phyloP scores from a whole-genome alignment of 2,329 filamentous ascomycete genomes.

The Alternaria hordeiaustralica region DNA sequence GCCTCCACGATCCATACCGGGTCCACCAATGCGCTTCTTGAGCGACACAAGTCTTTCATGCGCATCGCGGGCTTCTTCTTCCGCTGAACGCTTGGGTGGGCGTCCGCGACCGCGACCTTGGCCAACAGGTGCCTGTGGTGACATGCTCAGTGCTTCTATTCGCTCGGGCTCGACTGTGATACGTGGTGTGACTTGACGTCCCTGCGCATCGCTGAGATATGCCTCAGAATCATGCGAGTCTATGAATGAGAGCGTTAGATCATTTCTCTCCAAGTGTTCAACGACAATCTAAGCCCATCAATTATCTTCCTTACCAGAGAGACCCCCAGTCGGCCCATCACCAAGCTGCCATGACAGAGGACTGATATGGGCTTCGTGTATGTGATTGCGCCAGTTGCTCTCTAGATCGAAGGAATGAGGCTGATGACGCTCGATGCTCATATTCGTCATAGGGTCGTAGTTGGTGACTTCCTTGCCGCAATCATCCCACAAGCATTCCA shows the following conservation, averaged over 20 bases:
- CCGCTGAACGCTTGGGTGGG: constrained; percentile 37
- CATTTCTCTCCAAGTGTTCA: constrained; percentile 8
- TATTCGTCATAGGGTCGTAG: constrained; percentile 31
- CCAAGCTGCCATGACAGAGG: constrained; percentile 63
- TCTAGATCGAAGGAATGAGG: constrained; percentile 47
- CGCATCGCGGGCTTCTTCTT: constrained; percentile 55
- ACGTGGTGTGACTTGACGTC: constrained; percentile 57
- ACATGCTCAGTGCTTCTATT: constrained; percentile 6
- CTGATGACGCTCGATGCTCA: constrained; percentile 25
- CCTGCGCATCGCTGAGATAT: constrained; percentile 57
- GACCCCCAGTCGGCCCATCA: constrained; percentile 63
- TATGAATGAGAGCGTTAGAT: constrained; percentile 29
- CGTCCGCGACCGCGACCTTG: constrained; percentile 45
- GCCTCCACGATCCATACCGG: constrained; percentile 60
- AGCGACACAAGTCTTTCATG: constrained; percentile 55
- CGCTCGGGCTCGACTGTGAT: constrained; percentile 34
- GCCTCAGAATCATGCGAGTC: constrained; percentile 53
- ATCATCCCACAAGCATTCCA: constrained; percentile 55
- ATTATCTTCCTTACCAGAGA: constrained; percentile 60
- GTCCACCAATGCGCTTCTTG: constrained; percentile 59
- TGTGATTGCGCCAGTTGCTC: constrained; percentile 57
- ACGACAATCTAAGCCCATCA: not conserved
- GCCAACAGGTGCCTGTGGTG: constrained; percentile 1
- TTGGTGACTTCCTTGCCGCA: constrained; percentile 46
- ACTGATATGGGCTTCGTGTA: constrained; percentile 60